phyloP scores from a whole-genome alignment of 805 yeast species.

The Isabelozyma pseudorhagii region DNA sequence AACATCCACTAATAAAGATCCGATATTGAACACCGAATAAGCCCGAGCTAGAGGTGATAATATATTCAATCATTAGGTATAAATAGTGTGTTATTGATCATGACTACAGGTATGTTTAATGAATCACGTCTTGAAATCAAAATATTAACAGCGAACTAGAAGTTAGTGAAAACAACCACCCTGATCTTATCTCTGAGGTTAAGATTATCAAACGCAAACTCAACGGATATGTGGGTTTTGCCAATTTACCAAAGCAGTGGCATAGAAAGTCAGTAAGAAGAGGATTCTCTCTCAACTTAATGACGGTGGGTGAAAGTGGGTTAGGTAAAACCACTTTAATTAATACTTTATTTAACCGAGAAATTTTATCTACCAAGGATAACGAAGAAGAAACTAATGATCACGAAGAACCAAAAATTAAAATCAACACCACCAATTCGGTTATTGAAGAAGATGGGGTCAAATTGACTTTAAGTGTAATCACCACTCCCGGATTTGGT shows the following conservation, averaged over 20 bases:
- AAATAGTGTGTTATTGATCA: neutral
- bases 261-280: constrained; percentile 87
- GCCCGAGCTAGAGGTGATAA: neutral
- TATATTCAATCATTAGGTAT: neutral
- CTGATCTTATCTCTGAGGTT: constrained; percentile 24
- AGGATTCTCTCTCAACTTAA: constrained; percentile 84
- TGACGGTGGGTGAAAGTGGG: constrained; percentile 91
- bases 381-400: constrained; percentile 20
- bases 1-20: too few species aligned
- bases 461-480: constrained; percentile 73
- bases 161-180: too few species aligned
- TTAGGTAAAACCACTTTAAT: constrained; percentile 90
- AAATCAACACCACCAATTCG: constrained; percentile 22
- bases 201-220: constrained; percentile 79
- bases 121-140: too few species aligned
- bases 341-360: constrained; percentile 73
- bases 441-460: constrained; percentile 89
- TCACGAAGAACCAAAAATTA: constrained; percentile 27
- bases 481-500: constrained; percentile 94
- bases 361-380: constrained; percentile 18
- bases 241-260: constrained; percentile 98
- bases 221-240: constrained; percentile 93
- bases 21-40: too few species aligned
- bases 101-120: neutral
- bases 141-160: too few species aligned